phyloP scores from a whole-genome alignment of 768 basidiomycete genomes.

The Tricholomella constricta region DNA sequence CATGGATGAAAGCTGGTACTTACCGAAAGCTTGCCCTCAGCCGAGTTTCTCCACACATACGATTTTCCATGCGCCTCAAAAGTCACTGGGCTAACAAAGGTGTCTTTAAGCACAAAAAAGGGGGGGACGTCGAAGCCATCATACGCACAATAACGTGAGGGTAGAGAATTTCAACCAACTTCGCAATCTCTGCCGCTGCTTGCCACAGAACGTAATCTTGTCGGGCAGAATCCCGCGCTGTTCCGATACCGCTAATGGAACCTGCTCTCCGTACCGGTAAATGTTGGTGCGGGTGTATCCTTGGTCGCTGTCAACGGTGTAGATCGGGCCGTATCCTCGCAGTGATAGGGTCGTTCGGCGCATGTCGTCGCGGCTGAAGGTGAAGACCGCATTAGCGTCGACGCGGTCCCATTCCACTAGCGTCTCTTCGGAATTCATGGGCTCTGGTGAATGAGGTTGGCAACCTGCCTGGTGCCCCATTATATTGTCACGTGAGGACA shows the following conservation, averaged over 20 bases:
- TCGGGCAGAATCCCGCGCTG: conserved; percentile 23
- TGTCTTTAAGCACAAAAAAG: neutral
- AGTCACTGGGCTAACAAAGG: conserved; percentile 21
- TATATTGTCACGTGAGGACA: conserved; percentile 11
- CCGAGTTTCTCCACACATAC: conserved; percentile 24
- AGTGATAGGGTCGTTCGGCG: conserved; percentile 18
- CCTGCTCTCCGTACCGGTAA: conserved; percentile 15
- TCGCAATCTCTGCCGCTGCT: conserved; percentile 18
- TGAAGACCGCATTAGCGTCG: conserved; percentile 17
- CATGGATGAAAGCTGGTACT: neutral
- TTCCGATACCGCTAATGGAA: conserved; percentile 19
- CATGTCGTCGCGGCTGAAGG: conserved; percentile 20
- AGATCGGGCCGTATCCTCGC: conserved; percentile 17
- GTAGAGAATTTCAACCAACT: conserved; percentile 25
- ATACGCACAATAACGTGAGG: conserved; percentile 22
- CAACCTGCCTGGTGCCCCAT: neutral
- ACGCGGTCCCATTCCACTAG: conserved; percentile 17
- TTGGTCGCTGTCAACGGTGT: conserved; percentile 18
- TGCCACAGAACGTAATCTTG: conserved; percentile 22
- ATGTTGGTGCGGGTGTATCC: conserved; percentile 16
- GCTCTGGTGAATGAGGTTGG: neutral
- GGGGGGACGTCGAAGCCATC: neutral
- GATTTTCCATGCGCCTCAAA: conserved; percentile 20
- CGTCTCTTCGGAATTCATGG: conserved; percentile 21
- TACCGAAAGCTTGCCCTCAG: conserved; percentile 23